Base-by-base conservation (phyloP, 345 rosid species). In the Zanthoxylum bungeanum region DNA sequence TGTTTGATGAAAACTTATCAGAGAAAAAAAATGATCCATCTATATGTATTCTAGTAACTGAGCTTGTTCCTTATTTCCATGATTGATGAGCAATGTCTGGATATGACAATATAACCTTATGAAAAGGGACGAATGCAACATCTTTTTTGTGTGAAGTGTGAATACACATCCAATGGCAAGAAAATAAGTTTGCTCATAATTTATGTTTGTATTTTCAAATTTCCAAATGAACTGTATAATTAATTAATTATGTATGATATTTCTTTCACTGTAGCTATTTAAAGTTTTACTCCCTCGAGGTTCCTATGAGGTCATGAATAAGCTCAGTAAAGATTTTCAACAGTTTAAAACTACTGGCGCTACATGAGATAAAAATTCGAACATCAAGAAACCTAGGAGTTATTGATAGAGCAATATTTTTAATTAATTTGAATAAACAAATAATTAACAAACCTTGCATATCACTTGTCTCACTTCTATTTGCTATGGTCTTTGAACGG, bases 371-470 rank as follows among this genome's bases (percentile, higher is more conserved):
- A 24, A 62, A 65, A 66, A 59, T 47, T 49, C 25, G 56, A 68
- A 60, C 66, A 56, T 64, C 40, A 59, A 60, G 25, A 66, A 40
- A 28, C 57, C 36, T 36, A 9, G 39, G 60, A 56, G 19, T 69
- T 61, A 64, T 11, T 19, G 10, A 36, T 9, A 64, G 34, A 34
- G 52, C 14, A 17, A 12, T 34, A 5, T 40, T 57, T 34, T 14
- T 40, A 39, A 34, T 22, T 53, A 62, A 59, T 66, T 70, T 36
- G 24, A 64, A 37, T 44, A 71, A 27, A 70, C 16, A 69, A 51
- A 19, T 53, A 71, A 50, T 46, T 67, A 42, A 68, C 88, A 55
- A 69, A 91, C 98, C 98, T 91, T 93, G 91, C 80, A 88, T 69
- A 67, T 81, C 76, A 16, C 76, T 24, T 50, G 71, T 73, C 47